Conservation (phyloP, 1,284 basidiomycete genomes). For the Coriolopsis trogii region DNA sequence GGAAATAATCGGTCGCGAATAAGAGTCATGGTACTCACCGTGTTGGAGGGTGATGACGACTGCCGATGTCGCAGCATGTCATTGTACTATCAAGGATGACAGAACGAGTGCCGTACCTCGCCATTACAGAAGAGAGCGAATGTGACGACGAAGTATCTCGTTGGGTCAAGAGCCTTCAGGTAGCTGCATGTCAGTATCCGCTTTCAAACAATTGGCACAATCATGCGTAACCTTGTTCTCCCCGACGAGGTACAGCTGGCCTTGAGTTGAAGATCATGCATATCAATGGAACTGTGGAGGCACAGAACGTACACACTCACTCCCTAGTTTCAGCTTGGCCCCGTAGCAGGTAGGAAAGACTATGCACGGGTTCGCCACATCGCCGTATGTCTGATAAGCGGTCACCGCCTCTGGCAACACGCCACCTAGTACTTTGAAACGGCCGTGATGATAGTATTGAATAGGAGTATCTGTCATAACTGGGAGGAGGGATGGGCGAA, state of each 20-base stretch:
- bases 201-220: not conserved
- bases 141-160: slow-evolving; percentile 33
- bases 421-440: slow-evolving; percentile 39
- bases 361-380: slow-evolving; percentile 40
- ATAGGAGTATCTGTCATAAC: slow-evolving; percentile 1
- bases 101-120: slow-evolving; percentile 22
- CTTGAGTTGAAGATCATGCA: slow-evolving; percentile 2
- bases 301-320: slow-evolving; percentile 27
- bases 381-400: slow-evolving; percentile 41
- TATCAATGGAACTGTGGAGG: not conserved
- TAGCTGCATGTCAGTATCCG: not conserved
- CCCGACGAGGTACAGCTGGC: slow-evolving; percentile 23
- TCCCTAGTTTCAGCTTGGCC: slow-evolving; percentile 36
- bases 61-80: slow-evolving; percentile 7
- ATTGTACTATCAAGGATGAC: not conserved
- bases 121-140: slow-evolving; percentile 36
- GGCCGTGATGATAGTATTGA: slow-evolving; percentile 37
- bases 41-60: slow-evolving; percentile 37
- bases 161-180: slow-evolving; percentile 29
- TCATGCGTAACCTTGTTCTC: slow-evolving; percentile 18
- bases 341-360: slow-evolving; percentile 46
- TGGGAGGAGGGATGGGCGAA: not conserved
- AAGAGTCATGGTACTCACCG: slow-evolving; percentile 15
- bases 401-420: slow-evolving; percentile 42
- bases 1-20: not conserved